Conservation (phyloP, 768 basidiomycete species). For the Pholiota conissans region DNA sequence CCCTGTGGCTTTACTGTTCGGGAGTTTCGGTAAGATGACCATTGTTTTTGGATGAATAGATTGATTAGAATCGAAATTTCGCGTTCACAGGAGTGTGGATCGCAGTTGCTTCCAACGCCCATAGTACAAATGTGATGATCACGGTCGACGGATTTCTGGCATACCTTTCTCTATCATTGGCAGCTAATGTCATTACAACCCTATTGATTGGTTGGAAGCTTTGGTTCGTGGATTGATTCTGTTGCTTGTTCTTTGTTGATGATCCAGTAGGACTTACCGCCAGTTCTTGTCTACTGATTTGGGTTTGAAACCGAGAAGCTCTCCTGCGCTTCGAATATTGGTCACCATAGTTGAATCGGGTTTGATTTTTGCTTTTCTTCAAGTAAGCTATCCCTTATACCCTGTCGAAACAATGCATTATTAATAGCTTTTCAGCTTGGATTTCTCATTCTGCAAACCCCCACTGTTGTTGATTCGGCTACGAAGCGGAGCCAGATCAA, state of each 20-base stretch:
- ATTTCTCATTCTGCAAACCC: neutral
- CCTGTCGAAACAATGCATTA: no score
- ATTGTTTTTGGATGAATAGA: neutral
- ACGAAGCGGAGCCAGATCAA: neutral
- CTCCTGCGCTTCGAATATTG: neutral
- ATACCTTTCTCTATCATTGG: neutral
- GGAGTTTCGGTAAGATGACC: neutral
- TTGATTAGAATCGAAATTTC: neutral
- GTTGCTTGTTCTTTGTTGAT: no score
- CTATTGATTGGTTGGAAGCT: constrained; percentile 1
- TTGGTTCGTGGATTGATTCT: no score
- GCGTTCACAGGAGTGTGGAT: neutral
- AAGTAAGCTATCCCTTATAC: no score
- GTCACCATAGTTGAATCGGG: neutral
- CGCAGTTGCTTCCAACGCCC: neutral
- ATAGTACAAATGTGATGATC: neutral
- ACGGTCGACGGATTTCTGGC: neutral
- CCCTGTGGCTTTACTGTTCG: neutral
- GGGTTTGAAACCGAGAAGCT: neutral
- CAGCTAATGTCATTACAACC: neutral
- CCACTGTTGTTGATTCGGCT: neutral
- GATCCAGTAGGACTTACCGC: neutral
- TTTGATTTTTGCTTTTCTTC: neutral
- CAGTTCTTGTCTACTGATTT: neutral
- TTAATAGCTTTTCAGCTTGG: neutral